A percentile compares a stretch with the other conserved stretches of the same genome.
Evolutionary conservation across 78 protist genomes (phyloP).

Genomic region (Dictyostelium intermedium): DNA sequence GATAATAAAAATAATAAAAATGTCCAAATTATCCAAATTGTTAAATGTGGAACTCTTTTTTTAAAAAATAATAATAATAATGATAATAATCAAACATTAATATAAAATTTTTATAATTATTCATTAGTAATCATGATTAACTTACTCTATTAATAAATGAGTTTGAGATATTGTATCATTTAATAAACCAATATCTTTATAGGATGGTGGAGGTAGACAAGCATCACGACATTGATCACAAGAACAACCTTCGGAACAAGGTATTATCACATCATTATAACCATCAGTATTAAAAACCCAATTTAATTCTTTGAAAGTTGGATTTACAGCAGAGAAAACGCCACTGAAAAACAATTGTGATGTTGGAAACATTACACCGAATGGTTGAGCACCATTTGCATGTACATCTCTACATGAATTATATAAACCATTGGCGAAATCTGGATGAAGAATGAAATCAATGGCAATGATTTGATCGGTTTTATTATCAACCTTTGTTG

Average conservation of each 20-base stretch:
- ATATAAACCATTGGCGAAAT: conserved; percentile 44
- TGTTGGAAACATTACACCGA: neutral
- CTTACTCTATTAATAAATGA: neutral
- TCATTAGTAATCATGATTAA: too few relatives aligned
- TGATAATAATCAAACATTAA: neutral
- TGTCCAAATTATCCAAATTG: conserved; percentile 22
- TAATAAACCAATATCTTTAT: neutral
- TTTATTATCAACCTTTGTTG: neutral
- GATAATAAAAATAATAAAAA: conserved; percentile 21
- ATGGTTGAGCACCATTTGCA: conserved; percentile 7
- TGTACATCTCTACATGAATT: conserved; percentile 47
- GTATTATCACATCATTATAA: neutral
- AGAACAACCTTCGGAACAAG: conserved; percentile 23
- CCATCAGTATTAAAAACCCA: conserved; percentile 16
- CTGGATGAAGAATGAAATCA: neutral
- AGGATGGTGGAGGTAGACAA: neutral
- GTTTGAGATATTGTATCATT: neutral
- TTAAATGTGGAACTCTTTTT: neutral
- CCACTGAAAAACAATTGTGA: neutral
- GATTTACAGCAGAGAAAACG: conserved; percentile 14
- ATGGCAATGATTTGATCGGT: neutral
- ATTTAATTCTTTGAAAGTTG: neutral
- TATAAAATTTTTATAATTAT: neutral
- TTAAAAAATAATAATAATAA: neutral
- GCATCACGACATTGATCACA: conserved; percentile 25